Percentiles rank a stretch among this genome's conserved stretches.
Conservation (phyloP, 2,329 filamentous ascomycete genomes). For the Cordyceps javanica region DNA sequence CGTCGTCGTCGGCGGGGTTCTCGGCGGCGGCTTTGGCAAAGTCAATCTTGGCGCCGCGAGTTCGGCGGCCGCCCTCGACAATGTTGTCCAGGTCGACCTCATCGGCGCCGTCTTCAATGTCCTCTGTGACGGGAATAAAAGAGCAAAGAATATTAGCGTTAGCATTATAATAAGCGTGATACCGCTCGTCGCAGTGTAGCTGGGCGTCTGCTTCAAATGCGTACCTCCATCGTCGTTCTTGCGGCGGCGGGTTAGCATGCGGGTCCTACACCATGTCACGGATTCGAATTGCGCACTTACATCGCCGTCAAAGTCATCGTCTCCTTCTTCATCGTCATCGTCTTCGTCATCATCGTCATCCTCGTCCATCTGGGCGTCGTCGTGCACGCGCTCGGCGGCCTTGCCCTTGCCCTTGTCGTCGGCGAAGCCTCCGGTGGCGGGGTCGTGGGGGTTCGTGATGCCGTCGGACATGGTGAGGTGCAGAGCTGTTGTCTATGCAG, state of each 20-base stretch:
- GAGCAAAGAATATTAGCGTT: too few relatives aligned
- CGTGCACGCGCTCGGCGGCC: conserved; percentile 44
- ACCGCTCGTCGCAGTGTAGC: neutral
- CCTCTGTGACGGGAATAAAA: conserved; percentile 25
- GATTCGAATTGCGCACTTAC: conserved; percentile 18
- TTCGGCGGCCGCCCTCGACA: conserved; percentile 70
- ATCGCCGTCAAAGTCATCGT: conserved; percentile 17
- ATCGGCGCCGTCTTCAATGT: conserved; percentile 78
- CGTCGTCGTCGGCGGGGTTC: conserved; percentile 66
- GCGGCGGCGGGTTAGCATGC: conserved; percentile 20
- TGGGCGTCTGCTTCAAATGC: conserved; percentile 21
- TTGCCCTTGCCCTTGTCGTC: conserved; percentile 87
- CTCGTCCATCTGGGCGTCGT: conserved; percentile 66
- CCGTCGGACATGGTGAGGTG: conserved; percentile 42
- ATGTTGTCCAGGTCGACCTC: conserved; percentile 91
- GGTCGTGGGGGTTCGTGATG: conserved; percentile 41
- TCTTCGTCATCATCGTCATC: conserved; percentile 68
- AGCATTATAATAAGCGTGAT: neutral
- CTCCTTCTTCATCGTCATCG: conserved; percentile 57
- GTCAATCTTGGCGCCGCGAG: conserved; percentile 87
- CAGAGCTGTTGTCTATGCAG: neutral
- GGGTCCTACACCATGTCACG: neutral
- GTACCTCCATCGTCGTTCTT: conserved; percentile 16
- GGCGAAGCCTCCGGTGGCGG: conserved; percentile 34
- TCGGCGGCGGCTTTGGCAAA: conserved; percentile 85